Base-by-base conservation (phyloP, 768 basidiomycete species). In the Fomitopsis serialis region DNA sequence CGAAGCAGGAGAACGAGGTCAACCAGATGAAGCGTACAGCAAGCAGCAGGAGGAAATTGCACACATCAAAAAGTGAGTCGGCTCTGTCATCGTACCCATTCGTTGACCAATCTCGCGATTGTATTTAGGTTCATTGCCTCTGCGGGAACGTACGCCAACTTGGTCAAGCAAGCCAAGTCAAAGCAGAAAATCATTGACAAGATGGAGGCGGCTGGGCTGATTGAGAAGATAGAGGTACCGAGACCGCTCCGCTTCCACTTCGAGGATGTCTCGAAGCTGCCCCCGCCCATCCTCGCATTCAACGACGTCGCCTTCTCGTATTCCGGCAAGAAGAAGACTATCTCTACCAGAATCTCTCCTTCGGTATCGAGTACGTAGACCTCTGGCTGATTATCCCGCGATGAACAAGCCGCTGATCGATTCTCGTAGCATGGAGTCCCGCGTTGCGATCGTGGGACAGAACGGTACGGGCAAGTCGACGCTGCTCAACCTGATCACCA, bases 121-220 rank as follows among this genome's bases (percentile, higher is more conserved):
- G 7, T 22, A 40, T 22, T 23, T 45, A 87, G 93, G 66, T 98
- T 98, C 81, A 98, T 98, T 61, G 92, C 97, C 7, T 95, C 92
- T n/a, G 96, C 96, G 34, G 96, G 96, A 82, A 99, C 96, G 34
- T 99, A 98, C 68, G 97, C 96, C 61, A 99, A 99, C 71, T 82
- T 99, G 60, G 96, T 99, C 63, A 92, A 87, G 65, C 96, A 99
- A 72, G 96, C 96, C 61, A 98, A 99, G 75, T 98, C 95, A 48
- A 99, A 99, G 70, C 96, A 99, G 72, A 99, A 99, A 81, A 98
- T 99, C 58, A 96, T 99, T 72, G 96, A 99, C 79, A 99, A 99
- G 82, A 99, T 99, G 96, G 97, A 99, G 78, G 96, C 96, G 24
- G 96, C 95, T 13, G 96, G 96, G 57, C 79, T 99, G 42, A 80